Percentiles rank a stretch among this genome's conserved stretches.
Evolutionary conservation across 768 basidiomycete genomes (phyloP).

Genomic region (Imleria badia): DNA sequence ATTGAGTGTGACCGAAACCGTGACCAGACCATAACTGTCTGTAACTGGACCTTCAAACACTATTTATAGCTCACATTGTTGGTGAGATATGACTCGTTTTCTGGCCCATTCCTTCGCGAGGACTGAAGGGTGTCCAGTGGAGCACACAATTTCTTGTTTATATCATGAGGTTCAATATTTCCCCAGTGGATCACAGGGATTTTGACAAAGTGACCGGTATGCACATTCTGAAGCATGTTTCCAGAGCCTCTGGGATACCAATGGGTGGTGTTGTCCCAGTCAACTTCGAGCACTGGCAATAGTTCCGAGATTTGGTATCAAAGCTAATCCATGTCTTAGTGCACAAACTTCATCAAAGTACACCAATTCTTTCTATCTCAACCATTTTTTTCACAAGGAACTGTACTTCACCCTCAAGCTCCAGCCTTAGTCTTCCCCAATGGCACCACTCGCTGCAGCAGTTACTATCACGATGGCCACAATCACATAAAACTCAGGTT

Average conservation of each 20-base stretch:
- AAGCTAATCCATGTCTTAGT: conserved; percentile 22
- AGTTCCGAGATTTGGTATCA: conserved; percentile 26
- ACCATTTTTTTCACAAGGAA: conserved; percentile 35
- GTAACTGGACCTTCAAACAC: too few relatives aligned
- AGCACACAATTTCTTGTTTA: conserved; percentile 24
- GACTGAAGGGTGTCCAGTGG: background rate
- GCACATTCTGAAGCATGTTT: conserved; percentile 22
- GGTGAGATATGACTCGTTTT: conserved; percentile 19
- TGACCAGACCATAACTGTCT: too few relatives aligned
- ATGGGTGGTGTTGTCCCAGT: conserved; percentile 30
- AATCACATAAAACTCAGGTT: too few relatives aligned
- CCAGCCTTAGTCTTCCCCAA: background rate
- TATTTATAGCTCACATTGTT: too few relatives aligned
- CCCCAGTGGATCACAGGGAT: conserved; percentile 10
- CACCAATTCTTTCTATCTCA: conserved; percentile 26
- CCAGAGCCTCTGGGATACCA: conserved; percentile 2
- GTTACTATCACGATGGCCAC: too few relatives aligned
- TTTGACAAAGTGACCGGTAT: conserved; percentile 19
- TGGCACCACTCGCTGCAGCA: too few relatives aligned
- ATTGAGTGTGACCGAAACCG: too few relatives aligned
- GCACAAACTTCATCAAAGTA: conserved; percentile 19
- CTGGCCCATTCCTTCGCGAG: conserved; percentile 1
- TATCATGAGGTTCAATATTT: conserved; percentile 23
- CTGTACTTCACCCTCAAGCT: background rate
- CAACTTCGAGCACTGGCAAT: conserved; percentile 23